Conservation (phyloP, 108 stramenopile species). For the Fistulifera pelliculosa region DNA sequence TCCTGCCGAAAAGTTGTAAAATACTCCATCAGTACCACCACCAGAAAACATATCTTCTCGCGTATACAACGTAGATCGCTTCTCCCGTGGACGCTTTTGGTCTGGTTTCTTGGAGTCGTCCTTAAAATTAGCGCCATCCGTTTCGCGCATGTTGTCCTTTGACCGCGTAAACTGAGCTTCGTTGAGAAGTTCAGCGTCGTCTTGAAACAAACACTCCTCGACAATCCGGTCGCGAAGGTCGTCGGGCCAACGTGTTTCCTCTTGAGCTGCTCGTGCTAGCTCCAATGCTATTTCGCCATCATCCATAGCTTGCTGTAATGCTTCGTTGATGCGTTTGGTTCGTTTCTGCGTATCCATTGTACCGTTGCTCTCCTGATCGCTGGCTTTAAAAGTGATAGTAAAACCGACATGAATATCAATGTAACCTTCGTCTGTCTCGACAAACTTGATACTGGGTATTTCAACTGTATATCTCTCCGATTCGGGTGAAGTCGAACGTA, state of each 20-base stretch:
- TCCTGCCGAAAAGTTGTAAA: constrained; percentile 38
- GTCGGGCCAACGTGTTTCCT: constrained; percentile 57
- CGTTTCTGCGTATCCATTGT: constrained; percentile 33
- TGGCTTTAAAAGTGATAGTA: background rate
- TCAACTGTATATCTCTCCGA: no score
- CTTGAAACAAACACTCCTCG: constrained; percentile 74
- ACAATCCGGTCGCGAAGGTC: constrained; percentile 54
- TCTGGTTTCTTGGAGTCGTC: constrained; percentile 7
- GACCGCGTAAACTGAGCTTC: constrained; percentile 20
- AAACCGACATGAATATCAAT: no score
- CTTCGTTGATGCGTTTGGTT: constrained; percentile 45
- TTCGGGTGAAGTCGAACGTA: no score
- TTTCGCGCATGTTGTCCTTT: constrained; percentile 18
- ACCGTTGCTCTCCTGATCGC: constrained; percentile 22
- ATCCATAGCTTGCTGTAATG: constrained; percentile 60
- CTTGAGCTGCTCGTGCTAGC: constrained; percentile 48
- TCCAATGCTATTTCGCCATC: constrained; percentile 60
- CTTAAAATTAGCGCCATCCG: constrained; percentile 7
- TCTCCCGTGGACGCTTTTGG: no score
- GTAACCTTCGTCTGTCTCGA: constrained; percentile 43
- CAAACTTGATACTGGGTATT: constrained; percentile 18
- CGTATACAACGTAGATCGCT: constrained; percentile 14
- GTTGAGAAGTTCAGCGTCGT: constrained; percentile 39
- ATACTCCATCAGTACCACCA: constrained; percentile 31
- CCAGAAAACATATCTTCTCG: constrained; percentile 62